Base-by-base conservation (phyloP, 2,329 filamentous ascomycete genomes). In the Fusarium sarcochroum region DNA sequence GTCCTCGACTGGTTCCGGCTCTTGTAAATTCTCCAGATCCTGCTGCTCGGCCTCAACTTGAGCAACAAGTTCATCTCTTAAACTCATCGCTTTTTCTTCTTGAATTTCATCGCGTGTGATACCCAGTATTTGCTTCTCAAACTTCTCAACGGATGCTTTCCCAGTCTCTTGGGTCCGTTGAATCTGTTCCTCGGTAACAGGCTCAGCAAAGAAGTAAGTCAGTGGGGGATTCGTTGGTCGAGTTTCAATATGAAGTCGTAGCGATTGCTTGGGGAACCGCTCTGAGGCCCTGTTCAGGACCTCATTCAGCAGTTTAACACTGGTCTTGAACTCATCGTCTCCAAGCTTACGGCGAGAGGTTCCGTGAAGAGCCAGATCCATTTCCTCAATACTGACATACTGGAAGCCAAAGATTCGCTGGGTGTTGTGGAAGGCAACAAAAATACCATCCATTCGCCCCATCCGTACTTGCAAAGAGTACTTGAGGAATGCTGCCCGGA, bases 391-490 rank as follows among this genome's bases (percentile, higher is more conserved):
- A 61, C 90, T 90, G 63, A 99, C 87, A 77, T 99, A 99, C 79
- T 99, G 96, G 79, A 99, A 99, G 7, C 96, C 96, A 76, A 99
- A 99, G 49, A 99, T 97, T 56, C 94, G 91, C 79, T 94, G 87
- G 3, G 94, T 93, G 77, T 99, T 99, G 83, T 99, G 96, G 77
- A 90, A 99, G 4, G 96, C 96, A 21, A 98, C 92, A 76, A 98
- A 99, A 49, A 98, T 98, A 54, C 96, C 96, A 76, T 99, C 95
- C 97, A 99, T 99, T 49, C 94, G 90, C 18, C 97, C 96, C 89
- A 99, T 97, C 44, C 96, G 92, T 27, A 95, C 97, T 80, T 99
- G 96, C 30, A 99, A 84, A 11, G 94, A 97, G 79, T 99, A 99
- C 76, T 99, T 99, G 56, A 99, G 83, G 81, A 99, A 95, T 0